Conservation (phyloP, 163 green algal species). For the Chloroidium sp. region DNA sequence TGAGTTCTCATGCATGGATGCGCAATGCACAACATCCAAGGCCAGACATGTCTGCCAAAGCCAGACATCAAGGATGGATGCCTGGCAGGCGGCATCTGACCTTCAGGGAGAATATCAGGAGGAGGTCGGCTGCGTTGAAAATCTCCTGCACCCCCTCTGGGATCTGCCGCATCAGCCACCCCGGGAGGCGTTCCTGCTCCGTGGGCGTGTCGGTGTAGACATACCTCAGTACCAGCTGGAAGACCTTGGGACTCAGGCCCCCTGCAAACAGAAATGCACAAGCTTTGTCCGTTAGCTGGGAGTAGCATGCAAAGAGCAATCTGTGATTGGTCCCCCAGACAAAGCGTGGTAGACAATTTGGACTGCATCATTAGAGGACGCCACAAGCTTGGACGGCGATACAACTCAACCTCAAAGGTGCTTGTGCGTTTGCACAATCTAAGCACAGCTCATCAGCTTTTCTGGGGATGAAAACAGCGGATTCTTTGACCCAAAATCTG, state of each 20-base stretch:
- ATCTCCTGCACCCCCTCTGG: conserved; percentile 8
- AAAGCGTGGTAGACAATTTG: too few relatives aligned
- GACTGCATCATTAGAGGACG: too few relatives aligned
- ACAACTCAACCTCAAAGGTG: too few relatives aligned
- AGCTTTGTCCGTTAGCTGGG: too few relatives aligned
- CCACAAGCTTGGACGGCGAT: too few relatives aligned
- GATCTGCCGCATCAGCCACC: background rate
- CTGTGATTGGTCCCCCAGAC: too few relatives aligned
- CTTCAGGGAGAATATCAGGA: conserved; percentile 25
- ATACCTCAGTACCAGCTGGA: conserved; percentile 11
- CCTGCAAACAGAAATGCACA: background rate
- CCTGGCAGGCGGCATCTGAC: background rate
- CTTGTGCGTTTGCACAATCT: too few relatives aligned
- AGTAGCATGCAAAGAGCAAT: too few relatives aligned
- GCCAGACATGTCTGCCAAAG: background rate
- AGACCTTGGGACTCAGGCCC: background rate
- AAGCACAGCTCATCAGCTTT: too few relatives aligned
- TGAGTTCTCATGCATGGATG: too few relatives aligned
- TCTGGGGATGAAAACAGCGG: too few relatives aligned
- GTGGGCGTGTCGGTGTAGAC: conserved; percentile 7
- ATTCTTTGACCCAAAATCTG: too few relatives aligned
- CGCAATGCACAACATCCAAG: background rate
- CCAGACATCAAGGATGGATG: background rate
- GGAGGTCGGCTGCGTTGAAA: conserved; percentile 23
- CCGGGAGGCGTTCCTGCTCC: background rate